Percentiles rank a stretch among this genome's conserved stretches.
phyloP scores from a whole-genome alignment of 2,329 filamentous ascomycete genomes.

The Blastomyces gilchristii region DNA sequence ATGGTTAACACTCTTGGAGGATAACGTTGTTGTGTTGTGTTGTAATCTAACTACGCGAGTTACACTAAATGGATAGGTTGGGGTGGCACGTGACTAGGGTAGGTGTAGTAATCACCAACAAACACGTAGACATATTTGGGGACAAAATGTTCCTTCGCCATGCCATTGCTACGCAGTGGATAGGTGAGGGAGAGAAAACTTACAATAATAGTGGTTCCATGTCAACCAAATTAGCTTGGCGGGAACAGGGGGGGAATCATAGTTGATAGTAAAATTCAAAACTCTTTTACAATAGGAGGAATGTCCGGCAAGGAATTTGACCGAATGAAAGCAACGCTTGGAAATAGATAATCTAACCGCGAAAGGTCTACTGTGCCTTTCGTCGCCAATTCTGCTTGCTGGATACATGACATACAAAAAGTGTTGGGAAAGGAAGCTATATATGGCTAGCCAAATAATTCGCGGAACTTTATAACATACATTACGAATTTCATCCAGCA shows the following conservation, averaged over 20 bases:
- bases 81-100: no score
- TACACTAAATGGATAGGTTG: no score
- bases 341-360: neutral
- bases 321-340: neutral
- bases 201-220: no score
- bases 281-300: neutral
- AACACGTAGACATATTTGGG: no score
- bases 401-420: neutral
- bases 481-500: slow-evolving; percentile 39
- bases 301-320: neutral
- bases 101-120: no score
- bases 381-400: neutral
- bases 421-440: neutral
- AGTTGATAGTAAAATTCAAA: neutral
- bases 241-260: neutral
- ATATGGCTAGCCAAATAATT: neutral
- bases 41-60: no score
- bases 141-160: neutral
- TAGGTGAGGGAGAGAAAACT: no score
- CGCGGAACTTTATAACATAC: neutral
- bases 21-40: no score
- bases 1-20: no score
- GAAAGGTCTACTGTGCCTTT: neutral
- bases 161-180: neutral
- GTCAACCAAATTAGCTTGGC: neutral